Conservation (phyloP, 2,329 filamentous ascomycete species). For the Xylaria hypoxylon region DNA sequence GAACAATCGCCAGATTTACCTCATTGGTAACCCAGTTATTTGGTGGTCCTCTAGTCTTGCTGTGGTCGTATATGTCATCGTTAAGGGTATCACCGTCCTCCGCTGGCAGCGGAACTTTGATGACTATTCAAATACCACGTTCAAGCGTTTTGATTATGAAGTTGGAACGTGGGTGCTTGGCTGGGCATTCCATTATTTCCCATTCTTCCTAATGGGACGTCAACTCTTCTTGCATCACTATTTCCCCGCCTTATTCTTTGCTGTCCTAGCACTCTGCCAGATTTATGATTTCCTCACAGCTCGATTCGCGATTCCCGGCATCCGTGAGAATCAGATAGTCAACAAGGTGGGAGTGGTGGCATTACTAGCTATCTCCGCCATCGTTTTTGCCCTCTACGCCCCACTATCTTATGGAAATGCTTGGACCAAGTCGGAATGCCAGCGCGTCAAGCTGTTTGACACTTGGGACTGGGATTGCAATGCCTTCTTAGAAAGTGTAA, state of each 20-base stretch:
- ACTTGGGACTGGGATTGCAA: constrained; percentile 99
- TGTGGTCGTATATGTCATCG: constrained; percentile 79
- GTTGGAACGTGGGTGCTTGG: constrained; percentile 89
- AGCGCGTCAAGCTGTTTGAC: constrained; percentile 84
- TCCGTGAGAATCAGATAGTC: constrained; percentile 76
- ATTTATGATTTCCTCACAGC: constrained; percentile 86
- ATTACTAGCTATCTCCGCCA: constrained; percentile 79
- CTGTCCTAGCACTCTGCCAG: constrained; percentile 88
- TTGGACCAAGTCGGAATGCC: constrained; percentile 92
- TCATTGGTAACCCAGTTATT: constrained; percentile 92
- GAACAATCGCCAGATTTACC: constrained; percentile 93
- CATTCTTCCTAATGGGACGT: constrained; percentile 97
- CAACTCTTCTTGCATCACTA: constrained; percentile 99
- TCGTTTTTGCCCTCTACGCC: constrained; percentile 85
- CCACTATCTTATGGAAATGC: constrained; percentile 92
- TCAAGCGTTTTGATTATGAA: constrained; percentile 99
- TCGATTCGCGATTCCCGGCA: constrained; percentile 74
- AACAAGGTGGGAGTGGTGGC: constrained; percentile 78
- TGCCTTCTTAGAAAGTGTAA: constrained; percentile 87
- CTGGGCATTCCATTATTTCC: constrained; percentile 99
- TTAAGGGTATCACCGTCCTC: constrained; percentile 89
- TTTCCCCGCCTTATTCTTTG: constrained; percentile 96
- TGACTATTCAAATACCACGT: constrained; percentile 83
- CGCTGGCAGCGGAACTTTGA: constrained; percentile 94
- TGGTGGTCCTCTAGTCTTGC: constrained; percentile 91